phyloP scores from a whole-genome alignment of 768 basidiomycete species.

The Tulasnella calospora region DNA sequence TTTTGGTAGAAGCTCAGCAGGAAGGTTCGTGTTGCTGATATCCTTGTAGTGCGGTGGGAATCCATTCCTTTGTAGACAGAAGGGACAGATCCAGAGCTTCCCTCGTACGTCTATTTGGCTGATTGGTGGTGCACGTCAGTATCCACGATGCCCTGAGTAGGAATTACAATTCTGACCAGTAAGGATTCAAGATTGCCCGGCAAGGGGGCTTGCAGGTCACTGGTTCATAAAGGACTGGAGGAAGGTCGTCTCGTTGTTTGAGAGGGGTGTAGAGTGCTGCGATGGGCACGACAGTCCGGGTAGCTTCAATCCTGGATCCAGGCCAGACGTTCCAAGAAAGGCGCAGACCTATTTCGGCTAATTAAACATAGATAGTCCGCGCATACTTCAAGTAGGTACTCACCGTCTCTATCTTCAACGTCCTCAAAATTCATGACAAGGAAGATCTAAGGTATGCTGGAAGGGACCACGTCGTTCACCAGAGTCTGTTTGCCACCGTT shows the following conservation, averaged over 20 bases:
- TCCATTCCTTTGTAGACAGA: conserved; percentile 92
- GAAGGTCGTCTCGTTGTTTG: conserved; percentile 88
- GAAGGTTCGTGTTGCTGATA: conserved; percentile 93
- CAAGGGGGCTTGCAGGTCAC: conserved; percentile 98
- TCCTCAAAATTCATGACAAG: conserved; percentile 73
- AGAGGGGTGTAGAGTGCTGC: conserved; percentile 96
- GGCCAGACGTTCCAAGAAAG: conserved; percentile 99
- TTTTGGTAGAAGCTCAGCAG: conserved; percentile 91
- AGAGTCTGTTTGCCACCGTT: conserved; percentile 9
- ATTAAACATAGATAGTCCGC: not conserved
- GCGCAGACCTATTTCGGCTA: conserved; percentile 65
- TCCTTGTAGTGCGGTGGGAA: conserved; percentile 99
- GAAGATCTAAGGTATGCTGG: conserved; percentile 1
- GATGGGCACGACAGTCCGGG: conserved; percentile 95
- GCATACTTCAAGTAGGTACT: conserved; percentile 32
- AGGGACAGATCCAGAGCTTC: conserved; percentile 99
- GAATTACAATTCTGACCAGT: conserved; percentile 58
- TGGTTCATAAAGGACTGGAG: conserved; percentile 94
- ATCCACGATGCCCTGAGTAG: conserved; percentile 20
- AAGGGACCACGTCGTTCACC: conserved; percentile 5
- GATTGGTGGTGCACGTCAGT: conserved; percentile 26
- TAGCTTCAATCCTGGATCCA: conserved; percentile 95
- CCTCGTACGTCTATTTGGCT: conserved; percentile 98
- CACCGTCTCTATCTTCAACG: conserved; percentile 94
- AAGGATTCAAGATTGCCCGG: conserved; percentile 94